Evolutionary conservation across 2,329 filamentous ascomycete genomes (phyloP).

Genomic region (Alternaria hordeiaustralica): DNA sequence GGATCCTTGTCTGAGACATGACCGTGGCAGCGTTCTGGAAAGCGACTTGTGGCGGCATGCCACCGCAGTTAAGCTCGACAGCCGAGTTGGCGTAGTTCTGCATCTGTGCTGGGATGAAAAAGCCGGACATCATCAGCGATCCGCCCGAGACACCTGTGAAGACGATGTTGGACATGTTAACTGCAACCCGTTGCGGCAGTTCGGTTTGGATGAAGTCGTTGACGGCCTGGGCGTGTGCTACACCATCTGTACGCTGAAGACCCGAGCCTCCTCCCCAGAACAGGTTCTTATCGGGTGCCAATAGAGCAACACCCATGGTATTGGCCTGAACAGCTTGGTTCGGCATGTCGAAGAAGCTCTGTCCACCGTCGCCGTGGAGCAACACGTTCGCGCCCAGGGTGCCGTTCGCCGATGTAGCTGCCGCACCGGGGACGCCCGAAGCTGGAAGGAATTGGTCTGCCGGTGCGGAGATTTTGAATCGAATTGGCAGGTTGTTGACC

Average conservation of each 20-base stretch:
- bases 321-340: conserved; percentile 61
- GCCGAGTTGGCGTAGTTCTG: conserved; percentile 58
- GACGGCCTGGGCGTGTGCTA: conserved; percentile 63
- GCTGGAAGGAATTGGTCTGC: conserved; percentile 60
- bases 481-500: conserved; percentile 62
- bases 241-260: conserved; percentile 62
- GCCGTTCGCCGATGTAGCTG: conserved; percentile 41
- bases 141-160: conserved; percentile 67
- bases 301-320: conserved; percentile 61
- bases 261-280: conserved; percentile 66
- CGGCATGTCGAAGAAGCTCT: conserved; percentile 65
- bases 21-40: conserved; percentile 55
- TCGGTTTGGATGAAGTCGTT: conserved; percentile 59
- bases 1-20: conserved; percentile 57
- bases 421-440: conserved; percentile 58
- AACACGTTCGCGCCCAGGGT: conserved; percentile 61
- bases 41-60: conserved; percentile 59
- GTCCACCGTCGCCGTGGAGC: conserved; percentile 66
- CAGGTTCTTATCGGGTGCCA: conserved; percentile 61
- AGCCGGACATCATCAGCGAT: conserved; percentile 60
- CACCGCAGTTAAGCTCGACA: conserved; percentile 64
- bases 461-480: conserved; percentile 63
- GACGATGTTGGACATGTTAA: conserved; percentile 60
- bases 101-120: conserved; percentile 65
- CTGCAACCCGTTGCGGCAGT: conserved; percentile 61